Conservation (phyloP, 306 rosid genomes). For the Pyrus betulifolia region DNA sequence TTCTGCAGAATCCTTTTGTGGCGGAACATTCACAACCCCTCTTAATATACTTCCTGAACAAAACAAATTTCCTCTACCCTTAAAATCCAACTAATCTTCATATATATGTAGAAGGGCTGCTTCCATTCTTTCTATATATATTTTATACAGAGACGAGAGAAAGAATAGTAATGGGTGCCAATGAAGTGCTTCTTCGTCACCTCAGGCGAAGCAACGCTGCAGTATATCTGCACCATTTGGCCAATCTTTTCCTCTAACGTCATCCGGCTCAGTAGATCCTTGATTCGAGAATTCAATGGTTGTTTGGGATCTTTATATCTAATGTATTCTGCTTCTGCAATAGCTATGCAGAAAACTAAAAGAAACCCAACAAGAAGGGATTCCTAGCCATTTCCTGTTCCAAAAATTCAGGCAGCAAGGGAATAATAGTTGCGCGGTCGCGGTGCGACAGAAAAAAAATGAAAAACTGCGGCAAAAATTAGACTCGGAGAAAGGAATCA, state of each 20-base stretch:
- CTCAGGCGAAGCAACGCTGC: constrained; percentile 20
- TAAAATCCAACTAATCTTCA: neutral
- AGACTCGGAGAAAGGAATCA: neutral
- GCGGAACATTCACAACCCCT: constrained; percentile 31
- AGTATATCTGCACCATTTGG: constrained; percentile 33
- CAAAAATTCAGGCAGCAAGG: neutral
- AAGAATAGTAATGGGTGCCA: neutral
- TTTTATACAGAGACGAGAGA: neutral
- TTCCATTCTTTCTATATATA: neutral
- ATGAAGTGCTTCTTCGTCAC: constrained; percentile 26
- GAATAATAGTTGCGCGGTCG: neutral
- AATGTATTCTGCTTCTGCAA: neutral
- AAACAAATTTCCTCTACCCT: neutral
- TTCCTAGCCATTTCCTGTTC: neutral
- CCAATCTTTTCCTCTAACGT: constrained; percentile 33
- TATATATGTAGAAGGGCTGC: neutral
- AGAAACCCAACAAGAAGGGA: constrained; percentile 5
- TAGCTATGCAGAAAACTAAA: neutral
- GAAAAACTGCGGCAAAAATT: neutral
- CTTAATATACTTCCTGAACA: constrained; percentile 33
- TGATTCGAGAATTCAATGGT: constrained; percentile 17
- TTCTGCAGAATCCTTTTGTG: constrained; percentile 19
- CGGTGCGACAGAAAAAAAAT: neutral
- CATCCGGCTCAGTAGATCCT: constrained; percentile 23
- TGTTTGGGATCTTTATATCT: constrained; percentile 28